phyloP scores from a whole-genome alignment of 2,329 filamentous ascomycete genomes.

The Fusarium buxicola region DNA sequence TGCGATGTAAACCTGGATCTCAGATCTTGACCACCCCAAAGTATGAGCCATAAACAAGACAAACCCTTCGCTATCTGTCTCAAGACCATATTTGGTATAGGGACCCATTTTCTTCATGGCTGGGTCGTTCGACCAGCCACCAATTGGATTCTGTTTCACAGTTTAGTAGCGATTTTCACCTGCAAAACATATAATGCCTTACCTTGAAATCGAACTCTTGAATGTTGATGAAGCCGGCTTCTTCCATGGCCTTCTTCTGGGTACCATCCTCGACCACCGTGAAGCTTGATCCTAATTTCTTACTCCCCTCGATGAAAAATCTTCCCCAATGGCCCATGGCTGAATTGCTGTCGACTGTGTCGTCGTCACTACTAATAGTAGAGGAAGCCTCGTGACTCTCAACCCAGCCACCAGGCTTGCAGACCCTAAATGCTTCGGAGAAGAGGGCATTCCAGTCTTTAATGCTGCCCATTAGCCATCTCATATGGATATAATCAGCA shows the following conservation, averaged over 20 bases:
- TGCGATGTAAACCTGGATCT: constrained; percentile 50
- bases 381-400: constrained; percentile 49
- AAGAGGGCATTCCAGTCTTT: constrained; percentile 66
- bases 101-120: constrained; percentile 35
- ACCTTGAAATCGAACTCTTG: constrained; percentile 43
- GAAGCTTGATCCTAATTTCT: constrained; percentile 48
- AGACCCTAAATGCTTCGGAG: constrained; percentile 62
- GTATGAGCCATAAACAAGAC: constrained; percentile 51
- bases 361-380: constrained; percentile 46
- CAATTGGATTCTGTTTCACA: constrained; percentile 32
- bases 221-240: constrained; percentile 39
- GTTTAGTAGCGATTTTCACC: background rate
- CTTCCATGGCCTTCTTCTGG: constrained; percentile 35
- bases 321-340: constrained; percentile 46
- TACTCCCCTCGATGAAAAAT: constrained; percentile 47
- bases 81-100: constrained; percentile 49
- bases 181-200: fast-evolving
- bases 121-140: constrained; percentile 29
- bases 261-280: constrained; percentile 36
- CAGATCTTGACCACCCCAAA: constrained; percentile 51
- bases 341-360: constrained; percentile 42
- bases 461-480: constrained; percentile 67
- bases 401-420: constrained; percentile 65
- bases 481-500: constrained; percentile 71
- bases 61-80: constrained; percentile 52